Base-by-base conservation (phyloP, 139 green algal species). In the Pleodorina starrii region DNA sequence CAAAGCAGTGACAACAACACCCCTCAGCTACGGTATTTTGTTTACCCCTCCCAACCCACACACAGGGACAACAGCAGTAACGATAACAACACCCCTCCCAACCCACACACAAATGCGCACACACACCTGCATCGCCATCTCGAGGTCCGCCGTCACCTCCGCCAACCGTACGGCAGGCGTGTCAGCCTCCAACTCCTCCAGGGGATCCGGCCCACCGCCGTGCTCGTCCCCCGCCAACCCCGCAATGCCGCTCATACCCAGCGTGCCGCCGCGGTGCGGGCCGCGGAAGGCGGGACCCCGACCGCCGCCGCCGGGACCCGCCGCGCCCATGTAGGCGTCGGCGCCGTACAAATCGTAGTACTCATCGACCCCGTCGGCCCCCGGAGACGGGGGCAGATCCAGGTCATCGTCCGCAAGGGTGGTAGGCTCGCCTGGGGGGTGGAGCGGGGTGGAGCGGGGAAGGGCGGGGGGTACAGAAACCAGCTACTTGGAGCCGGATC, bases 101-200 rank as follows among this genome's bases (percentile, higher is more conserved):
- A 60, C 54, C 25, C 9, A 66, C 9, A 66, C 54, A 66, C 54
- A 9, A 7, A 66, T 4, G 9, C 9, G 2, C 54, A 66, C 54
- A 66, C 5, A 66, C 73, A 87, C 81, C 57, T 77, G 42, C 44
- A 6, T 16, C 59, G 72, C 81, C 42, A 60, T 60, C 29, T 77
- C 43, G 11, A 87, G 81, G 32, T 77, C 81, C 29, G 40, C n/a
- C 7, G 38, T 74, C 60, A 77, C 81, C 59, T 87, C 81, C 12
- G n/a, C 27, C 59, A 87, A 60, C 32, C 81, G 60, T 35, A 77
- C 81, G 23, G 69, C 59, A 42, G 81, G 81, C 5, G 81, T 87
- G 63, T 87, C 81, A 10, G 81, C 81, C 60, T 87, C 81, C 42
- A 87, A 42, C 60, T 77, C 81, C 40, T 87, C 81, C n/a, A 87